Conservation (phyloP, 2,329 filamentous ascomycete genomes). For the Drechslerella dactyloides region DNA sequence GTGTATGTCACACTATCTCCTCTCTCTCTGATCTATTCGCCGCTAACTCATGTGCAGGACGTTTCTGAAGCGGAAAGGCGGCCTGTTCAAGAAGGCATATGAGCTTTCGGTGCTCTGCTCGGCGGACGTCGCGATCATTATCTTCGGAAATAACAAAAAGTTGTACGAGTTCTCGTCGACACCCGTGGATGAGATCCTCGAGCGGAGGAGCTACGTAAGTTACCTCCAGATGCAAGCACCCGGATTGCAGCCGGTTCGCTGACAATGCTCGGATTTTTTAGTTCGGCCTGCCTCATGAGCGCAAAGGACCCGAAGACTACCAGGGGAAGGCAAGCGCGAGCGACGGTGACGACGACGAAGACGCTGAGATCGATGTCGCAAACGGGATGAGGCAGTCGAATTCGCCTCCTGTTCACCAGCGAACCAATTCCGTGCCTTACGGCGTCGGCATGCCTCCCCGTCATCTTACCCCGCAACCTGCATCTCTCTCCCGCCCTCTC, state of each 20-base stretch:
- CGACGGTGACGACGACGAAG: conserved; percentile 83
- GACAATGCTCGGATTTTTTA: conserved; percentile 59
- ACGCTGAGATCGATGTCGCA: conserved; percentile 62
- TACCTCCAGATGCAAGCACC: conserved; percentile 8
- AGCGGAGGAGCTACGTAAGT: conserved; percentile 87
- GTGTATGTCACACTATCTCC: conserved; percentile 71
- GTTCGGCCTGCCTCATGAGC: conserved; percentile 92
- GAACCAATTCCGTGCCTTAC: conserved; percentile 41
- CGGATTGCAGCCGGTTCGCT: neutral
- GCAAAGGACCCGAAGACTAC: conserved; percentile 94
- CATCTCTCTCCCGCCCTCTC: conserved; percentile 34
- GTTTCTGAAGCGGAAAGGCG: conserved; percentile 97
- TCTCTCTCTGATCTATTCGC: neutral
- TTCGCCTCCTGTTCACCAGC: conserved; percentile 73
- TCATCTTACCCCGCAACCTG: conserved; percentile 40
- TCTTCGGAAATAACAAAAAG: conserved; percentile 99
- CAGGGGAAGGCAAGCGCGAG: conserved; percentile 74
- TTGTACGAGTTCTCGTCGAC: conserved; percentile 95
- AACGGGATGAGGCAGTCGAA: conserved; percentile 55
- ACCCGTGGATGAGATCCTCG: conserved; percentile 89
- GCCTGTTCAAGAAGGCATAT: conserved; percentile 98
- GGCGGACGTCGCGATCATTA: conserved; percentile 97
- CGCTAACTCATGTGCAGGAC: conserved; percentile 66
- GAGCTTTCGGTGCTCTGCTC: conserved; percentile 97
- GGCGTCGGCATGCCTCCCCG: conserved; percentile 36